Evolutionary conservation across 192 early-diverging fungal species (phyloP).

Genomic region (Backusella tuberculispora): DNA sequence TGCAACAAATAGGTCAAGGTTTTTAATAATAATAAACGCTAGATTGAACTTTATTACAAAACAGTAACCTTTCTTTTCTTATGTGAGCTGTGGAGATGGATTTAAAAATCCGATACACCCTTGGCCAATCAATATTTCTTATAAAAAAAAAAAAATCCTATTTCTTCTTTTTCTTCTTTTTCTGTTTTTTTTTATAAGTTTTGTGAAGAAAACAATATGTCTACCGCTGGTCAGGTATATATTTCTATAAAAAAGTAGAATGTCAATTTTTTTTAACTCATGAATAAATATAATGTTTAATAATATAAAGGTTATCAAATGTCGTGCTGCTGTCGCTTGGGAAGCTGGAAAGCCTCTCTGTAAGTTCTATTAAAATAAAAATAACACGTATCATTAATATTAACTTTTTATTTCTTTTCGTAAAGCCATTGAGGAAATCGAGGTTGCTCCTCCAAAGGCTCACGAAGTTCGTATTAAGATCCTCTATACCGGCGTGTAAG

Average conservation of each 20-base stretch:
- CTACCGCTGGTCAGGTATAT: slow-evolving; percentile 32
- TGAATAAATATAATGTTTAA: background rate
- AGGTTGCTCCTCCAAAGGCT: slow-evolving; percentile 92
- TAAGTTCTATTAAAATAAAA: slow-evolving; percentile 49
- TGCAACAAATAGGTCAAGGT: no score
- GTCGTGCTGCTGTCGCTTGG: slow-evolving; percentile 96
- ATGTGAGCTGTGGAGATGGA: no score
- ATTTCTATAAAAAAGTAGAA: background rate
- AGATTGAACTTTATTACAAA: no score
- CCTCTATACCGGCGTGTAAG: slow-evolving; percentile 83
- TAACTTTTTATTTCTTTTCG: background rate
- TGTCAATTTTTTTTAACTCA: background rate
- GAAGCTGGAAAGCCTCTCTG: slow-evolving; percentile 89
- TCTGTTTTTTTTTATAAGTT: background rate
- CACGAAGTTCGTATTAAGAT: slow-evolving; percentile 96
- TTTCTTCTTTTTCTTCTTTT: slow-evolving; percentile 7
- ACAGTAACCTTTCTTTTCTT: no score
- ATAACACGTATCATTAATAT: background rate
- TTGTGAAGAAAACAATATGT: slow-evolving; percentile 9
- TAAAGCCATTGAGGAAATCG: slow-evolving; percentile 88
- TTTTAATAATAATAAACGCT: no score
- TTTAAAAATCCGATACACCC: no score
- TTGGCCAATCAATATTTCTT: no score
- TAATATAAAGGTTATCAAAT: slow-evolving; percentile 57
- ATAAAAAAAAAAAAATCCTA: background rate